Conservation (phyloP, 1,284 basidiomycete species). For the Wallemia ichthyophaga region DNA sequence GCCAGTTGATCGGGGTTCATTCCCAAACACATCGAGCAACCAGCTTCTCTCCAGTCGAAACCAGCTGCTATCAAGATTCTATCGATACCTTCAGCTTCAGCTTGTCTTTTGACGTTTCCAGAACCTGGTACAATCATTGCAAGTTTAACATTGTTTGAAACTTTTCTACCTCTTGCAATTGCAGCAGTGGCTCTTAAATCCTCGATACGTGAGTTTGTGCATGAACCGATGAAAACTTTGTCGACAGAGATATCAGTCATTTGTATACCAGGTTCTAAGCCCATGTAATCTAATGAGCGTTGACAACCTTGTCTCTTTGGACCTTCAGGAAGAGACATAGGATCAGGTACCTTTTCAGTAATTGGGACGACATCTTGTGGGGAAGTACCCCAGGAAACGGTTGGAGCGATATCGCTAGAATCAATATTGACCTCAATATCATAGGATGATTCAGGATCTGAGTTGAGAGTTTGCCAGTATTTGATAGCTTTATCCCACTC, state of each 20-base stretch:
- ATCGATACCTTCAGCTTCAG: conserved; percentile 75
- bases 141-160: conserved; percentile 36
- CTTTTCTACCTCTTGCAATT: conserved; percentile 38
- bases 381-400: conserved; percentile 86
- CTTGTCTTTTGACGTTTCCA: conserved; percentile 75
- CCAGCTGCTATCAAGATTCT: conserved; percentile 73
- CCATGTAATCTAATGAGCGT: conserved; percentile 74
- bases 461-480: conserved; percentile 62
- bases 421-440: conserved; percentile 61
- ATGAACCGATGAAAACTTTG: conserved; percentile 90
- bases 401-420: conserved; percentile 70
- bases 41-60: conserved; percentile 91
- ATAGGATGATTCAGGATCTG: conserved; percentile 66
- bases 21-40: conserved; percentile 90
- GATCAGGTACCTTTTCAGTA: conserved; percentile 56
- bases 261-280: conserved; percentile 42
- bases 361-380: conserved; percentile 77
- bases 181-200: conserved; percentile 69
- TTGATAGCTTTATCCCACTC: conserved; percentile 65
- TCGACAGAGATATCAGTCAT: conserved; percentile 65
- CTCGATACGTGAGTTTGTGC: conserved; percentile 88
- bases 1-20: conserved; percentile 90
- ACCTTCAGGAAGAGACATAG: conserved; percentile 32
- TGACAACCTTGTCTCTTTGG: conserved; percentile 41
- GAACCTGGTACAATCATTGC: conserved; percentile 93